phyloP scores from a whole-genome alignment of 2,329 filamentous ascomycete species.

The Arthrobotrys conoides region DNA sequence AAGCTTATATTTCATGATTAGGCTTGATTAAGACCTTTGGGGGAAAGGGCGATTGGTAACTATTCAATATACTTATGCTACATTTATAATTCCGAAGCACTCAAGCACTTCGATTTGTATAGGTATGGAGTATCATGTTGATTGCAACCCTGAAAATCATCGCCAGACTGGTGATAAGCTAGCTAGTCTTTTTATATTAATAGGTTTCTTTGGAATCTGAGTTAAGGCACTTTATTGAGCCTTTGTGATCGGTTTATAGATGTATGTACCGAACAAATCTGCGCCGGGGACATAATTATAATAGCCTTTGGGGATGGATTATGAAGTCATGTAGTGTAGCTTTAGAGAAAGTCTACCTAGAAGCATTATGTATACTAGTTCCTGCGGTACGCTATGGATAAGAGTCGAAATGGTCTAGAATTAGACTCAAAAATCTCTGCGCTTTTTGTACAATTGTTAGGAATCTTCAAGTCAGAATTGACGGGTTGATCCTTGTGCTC shows the following conservation, averaged over 20 bases:
- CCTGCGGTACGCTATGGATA: not conserved
- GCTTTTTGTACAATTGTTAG: not conserved
- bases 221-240: constrained; percentile 9
- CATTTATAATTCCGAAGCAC: constrained; percentile 46
- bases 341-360: no score
- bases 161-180: constrained; percentile 5
- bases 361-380: not conserved
- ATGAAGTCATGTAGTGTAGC: constrained; percentile 30
- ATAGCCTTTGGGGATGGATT: not conserved
- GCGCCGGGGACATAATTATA: constrained; percentile 20
- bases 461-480: not conserved
- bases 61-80: not conserved
- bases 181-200: no score
- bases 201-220: not conserved
- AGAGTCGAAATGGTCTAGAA: not conserved
- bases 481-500: constrained; percentile 35
- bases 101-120: constrained; percentile 32
- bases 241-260: not conserved
- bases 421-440: constrained; percentile 1
- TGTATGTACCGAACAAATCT: constrained; percentile 39
- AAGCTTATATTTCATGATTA: no score
- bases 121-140: not conserved
- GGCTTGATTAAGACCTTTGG: no score
- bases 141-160: constrained; percentile 40
- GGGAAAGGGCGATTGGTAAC: not conserved